Percentiles rank a stretch among this genome's conserved stretches.
Evolutionary conservation across 306 rosid genomes (phyloP).

Genomic region (Vigna unguiculata): DNA sequence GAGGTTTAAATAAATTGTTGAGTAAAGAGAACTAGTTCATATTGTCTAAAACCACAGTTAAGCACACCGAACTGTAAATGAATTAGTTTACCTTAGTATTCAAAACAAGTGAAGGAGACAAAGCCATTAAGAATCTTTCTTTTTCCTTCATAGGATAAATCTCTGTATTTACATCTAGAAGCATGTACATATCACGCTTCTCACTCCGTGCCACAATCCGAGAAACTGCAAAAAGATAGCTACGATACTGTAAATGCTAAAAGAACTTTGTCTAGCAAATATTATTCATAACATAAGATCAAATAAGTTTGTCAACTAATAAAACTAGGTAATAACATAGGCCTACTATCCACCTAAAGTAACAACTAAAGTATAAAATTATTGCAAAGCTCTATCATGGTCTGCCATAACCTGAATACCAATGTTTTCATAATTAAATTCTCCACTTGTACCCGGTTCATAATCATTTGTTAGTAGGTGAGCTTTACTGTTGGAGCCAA

Average conservation of each 20-base stretch:
- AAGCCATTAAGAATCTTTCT: slow-evolving; percentile 73
- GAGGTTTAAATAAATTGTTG: not conserved
- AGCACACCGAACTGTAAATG: slow-evolving; percentile 15
- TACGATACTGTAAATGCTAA: too few species aligned
- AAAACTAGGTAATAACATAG: too few species aligned
- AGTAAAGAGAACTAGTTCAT: slow-evolving; percentile 5
- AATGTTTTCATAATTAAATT: not conserved
- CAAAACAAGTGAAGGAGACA: slow-evolving; percentile 76
- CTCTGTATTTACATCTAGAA: slow-evolving; percentile 80
- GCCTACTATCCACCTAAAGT: not conserved
- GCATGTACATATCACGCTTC: slow-evolving; percentile 69
- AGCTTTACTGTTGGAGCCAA: slow-evolving; percentile 21
- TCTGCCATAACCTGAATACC: not conserved
- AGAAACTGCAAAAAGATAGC: slow-evolving; percentile 42
- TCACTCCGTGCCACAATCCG: slow-evolving; percentile 80
- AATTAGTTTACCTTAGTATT: slow-evolving; percentile 59
- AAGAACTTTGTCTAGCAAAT: too few species aligned
- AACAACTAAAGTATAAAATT: not conserved
- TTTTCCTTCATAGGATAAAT: slow-evolving; percentile 72
- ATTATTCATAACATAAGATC: too few species aligned
- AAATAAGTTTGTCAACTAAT: too few species aligned
- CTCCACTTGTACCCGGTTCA: not conserved
- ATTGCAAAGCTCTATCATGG: not conserved
- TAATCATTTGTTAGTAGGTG: not conserved
- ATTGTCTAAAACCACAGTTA: slow-evolving; percentile 2